Evolutionary conservation across 2,329 filamentous ascomycete species (phyloP), one percentile per base, ranked within the genome.

Genomic region (Rasamsonia emersonii): DNA sequence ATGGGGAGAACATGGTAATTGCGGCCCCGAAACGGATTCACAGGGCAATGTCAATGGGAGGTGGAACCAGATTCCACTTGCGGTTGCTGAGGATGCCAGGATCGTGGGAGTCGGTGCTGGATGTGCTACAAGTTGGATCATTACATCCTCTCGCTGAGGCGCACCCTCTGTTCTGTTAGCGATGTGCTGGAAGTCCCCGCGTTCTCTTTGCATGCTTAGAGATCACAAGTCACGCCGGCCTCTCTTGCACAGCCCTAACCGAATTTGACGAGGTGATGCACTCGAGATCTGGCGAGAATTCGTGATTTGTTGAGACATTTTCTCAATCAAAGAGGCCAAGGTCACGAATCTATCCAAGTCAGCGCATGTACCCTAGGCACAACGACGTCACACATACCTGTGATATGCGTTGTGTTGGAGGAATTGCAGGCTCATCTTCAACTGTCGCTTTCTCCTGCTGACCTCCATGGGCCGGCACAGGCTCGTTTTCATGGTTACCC

Each of bases 1-100:
- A 13, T 98, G 91, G 91, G 88, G 86, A 2, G 89, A 96, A 59
- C 91, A 98, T 61, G 91, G 91, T 2, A 98, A 98, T 54, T 98
- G 91, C 55, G 91, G 91, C 3, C 73, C 76, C 20, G 65, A 71
- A 24, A 65, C 62, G 9, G 74, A 77, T 39, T 63, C 70, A 11
- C 64, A 71, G 39, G 77, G 75, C 30, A 75, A 83, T 56, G 77
- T 86, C 27, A 80, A 79, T 42, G 79, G 73, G 7, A 68, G 67
- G 38, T 84, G 73, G 67, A 86, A 80, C 50, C 61, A 74, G 37
- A 73, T 93, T 49, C 70, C 71, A 14, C 71, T 76, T 27, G 69
- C 67, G 42, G 68, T 69, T 49, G 60, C 70, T 10, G 53, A 67
- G 4, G 63, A 58, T 7, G 66, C 62, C 35, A 61, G 62, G 13